phyloP scores from a whole-genome alignment of 2,329 filamentous ascomycete species.

The Aaosphaeria pasadenensis region DNA sequence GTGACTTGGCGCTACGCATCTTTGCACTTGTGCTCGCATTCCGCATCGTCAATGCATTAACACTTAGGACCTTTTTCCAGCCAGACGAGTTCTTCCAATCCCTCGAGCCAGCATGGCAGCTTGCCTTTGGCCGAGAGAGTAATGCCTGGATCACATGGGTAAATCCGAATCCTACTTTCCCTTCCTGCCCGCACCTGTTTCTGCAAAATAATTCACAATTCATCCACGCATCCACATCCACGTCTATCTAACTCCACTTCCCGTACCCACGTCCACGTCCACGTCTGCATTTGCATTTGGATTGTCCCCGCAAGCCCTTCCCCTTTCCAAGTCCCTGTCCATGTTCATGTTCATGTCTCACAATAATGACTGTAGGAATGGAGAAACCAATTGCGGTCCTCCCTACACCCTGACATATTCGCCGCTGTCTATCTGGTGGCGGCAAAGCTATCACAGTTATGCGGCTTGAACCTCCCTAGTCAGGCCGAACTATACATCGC shows the following conservation, averaged over 20 bases:
- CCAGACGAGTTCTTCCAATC: conserved; percentile 98
- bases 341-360: conserved; percentile 18
- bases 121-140: conserved; percentile 73
- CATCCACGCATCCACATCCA: too few species aligned
- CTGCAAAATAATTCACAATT: background rate
- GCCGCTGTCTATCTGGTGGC: conserved; percentile 67
- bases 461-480: conserved; percentile 54
- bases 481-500: conserved; percentile 67
- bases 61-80: conserved; percentile 88
- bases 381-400: conserved; percentile 81
- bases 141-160: conserved; percentile 98
- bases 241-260: too few species aligned
- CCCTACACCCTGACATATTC: conserved; percentile 86
- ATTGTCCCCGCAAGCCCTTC: background rate
- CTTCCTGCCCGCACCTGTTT: background rate
- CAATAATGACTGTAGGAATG: conserved; percentile 68
- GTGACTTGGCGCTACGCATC: conserved; percentile 26
- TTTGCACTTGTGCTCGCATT: conserved; percentile 56
- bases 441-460: conserved; percentile 53
- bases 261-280: too few species aligned
- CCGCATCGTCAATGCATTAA: conserved; percentile 76
- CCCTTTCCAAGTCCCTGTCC: background rate
- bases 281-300: too few species aligned
- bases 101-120: conserved; percentile 88
- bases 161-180: conserved; percentile 26